Evolutionary conservation across 106 monocot genomes (phyloP).

Genomic region (Gastrodia elata): DNA sequence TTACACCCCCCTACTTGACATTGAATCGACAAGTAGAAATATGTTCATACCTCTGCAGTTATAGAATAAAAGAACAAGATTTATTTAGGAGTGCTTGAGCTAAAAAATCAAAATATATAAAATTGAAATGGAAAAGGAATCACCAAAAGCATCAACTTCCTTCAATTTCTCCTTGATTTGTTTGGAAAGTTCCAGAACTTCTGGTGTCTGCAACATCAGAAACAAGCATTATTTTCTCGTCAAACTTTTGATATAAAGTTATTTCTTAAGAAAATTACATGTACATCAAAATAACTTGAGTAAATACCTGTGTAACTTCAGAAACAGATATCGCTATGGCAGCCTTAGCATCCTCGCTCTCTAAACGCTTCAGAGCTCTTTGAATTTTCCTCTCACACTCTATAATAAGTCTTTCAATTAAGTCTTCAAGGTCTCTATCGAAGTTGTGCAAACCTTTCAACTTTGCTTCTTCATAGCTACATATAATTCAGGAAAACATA

Average conservation of each 20-base stretch:
- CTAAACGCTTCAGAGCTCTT: slow-evolving; percentile 78
- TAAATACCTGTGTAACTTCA: slow-evolving; percentile 71
- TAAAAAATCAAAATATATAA: neutral
- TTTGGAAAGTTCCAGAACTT: slow-evolving; percentile 71
- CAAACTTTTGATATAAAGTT: neutral
- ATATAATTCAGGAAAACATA: slow-evolving; percentile 16
- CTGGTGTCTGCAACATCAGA: slow-evolving; percentile 38
- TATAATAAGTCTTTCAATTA: slow-evolving; percentile 79
- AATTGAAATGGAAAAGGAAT: slow-evolving; percentile 8
- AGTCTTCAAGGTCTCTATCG: slow-evolving; percentile 79
- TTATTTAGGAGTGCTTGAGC: neutral
- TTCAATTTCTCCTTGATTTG: slow-evolving; percentile 85
- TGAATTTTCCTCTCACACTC: slow-evolving; percentile 97
- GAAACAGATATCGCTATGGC: slow-evolving; percentile 93
- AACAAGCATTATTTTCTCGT: neutral
- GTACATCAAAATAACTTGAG: slow-evolving; percentile 1
- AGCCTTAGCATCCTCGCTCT: slow-evolving; percentile 89
- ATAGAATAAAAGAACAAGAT: neutral
- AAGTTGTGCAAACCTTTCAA: slow-evolving; percentile 56
- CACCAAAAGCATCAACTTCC: slow-evolving; percentile 80
- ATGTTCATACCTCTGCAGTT: neutral
- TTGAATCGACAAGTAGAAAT: neutral
- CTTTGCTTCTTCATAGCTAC: slow-evolving; percentile 90
- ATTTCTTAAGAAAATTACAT: neutral
- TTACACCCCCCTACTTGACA: neutral